These are phyloP conservation scores for Beta macrorhiza DNA, from an alignment of 179 eudicot genomes.

Conservation along the genomic window DNA sequence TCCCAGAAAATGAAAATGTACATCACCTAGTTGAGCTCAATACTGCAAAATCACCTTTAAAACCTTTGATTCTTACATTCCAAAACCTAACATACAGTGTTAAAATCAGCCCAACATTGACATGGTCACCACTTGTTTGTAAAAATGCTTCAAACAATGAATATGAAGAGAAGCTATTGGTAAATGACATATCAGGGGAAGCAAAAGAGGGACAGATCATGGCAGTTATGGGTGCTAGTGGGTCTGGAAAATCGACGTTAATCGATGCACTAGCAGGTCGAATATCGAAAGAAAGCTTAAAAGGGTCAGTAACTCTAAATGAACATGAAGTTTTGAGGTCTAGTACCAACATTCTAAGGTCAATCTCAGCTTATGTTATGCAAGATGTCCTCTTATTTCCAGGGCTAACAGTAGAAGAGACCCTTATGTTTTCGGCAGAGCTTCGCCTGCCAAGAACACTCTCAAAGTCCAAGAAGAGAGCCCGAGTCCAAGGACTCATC, in stretches of 20 bases:
- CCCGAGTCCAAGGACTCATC: slow-evolving; percentile 60
- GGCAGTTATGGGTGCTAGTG: slow-evolving; percentile 36
- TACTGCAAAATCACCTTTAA: not conserved
- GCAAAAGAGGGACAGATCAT: slow-evolving; percentile 29
- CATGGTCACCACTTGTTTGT: not conserved
- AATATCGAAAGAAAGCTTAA: slow-evolving; percentile 24
- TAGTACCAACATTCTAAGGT: slow-evolving; percentile 16
- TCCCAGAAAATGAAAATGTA: not conserved
- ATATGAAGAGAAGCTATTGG: slow-evolving; percentile 7
- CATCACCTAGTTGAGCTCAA: slow-evolving; percentile 7
- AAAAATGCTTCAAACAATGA: not conserved
- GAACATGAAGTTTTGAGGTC: slow-evolving; percentile 28
- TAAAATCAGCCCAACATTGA: not conserved
- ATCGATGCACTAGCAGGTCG: slow-evolving; percentile 32
- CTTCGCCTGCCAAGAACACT: slow-evolving; percentile 60
- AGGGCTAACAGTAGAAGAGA: slow-evolving; percentile 78
- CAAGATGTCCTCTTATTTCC: slow-evolving; percentile 83
- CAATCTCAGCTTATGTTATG: slow-evolving; percentile 67
- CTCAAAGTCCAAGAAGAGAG: slow-evolving; percentile 51
- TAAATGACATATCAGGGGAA: slow-evolving; percentile 26
- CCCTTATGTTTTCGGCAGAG: slow-evolving; percentile 72
- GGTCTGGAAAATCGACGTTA: slow-evolving; percentile 32
- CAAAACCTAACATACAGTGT: slow-evolving; percentile 28
- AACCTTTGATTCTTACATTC: slow-evolving; percentile 24
- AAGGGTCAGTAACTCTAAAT: slow-evolving; percentile 26